Evolutionary conservation across 768 basidiomycete species (phyloP).

Genomic region (Coprinellus micaceus): DNA sequence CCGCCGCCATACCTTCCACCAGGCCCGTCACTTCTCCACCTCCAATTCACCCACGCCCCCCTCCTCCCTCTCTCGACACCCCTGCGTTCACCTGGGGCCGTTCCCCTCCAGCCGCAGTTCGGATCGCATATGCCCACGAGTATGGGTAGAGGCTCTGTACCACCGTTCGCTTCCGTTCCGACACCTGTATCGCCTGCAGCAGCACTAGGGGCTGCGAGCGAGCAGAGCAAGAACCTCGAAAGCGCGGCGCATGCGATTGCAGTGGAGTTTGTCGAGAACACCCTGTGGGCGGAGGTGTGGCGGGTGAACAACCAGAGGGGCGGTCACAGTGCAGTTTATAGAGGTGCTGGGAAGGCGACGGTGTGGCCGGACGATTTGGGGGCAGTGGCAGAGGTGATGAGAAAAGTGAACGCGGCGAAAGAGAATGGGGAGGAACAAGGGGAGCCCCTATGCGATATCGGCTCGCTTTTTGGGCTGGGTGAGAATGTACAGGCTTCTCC

Average conservation of each 20-base stretch:
- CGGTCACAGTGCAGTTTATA: no score
- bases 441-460: conserved; percentile 42
- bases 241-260: conserved; percentile 61
- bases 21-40: conserved; percentile 64
- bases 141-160: conserved; percentile 33
- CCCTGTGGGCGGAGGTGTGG: conserved; percentile 67
- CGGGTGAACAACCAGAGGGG: conserved; percentile 29
- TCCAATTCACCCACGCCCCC: conserved; percentile 60
- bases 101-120: conserved; percentile 32
- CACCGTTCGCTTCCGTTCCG: conserved; percentile 46
- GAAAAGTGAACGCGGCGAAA: conserved; percentile 19
- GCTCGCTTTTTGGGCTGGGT: conserved; percentile 41
- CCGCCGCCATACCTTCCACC: conserved; percentile 67
- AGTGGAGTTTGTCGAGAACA: conserved; percentile 71
- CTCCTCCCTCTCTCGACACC: conserved; percentile 62
- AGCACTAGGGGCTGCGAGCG: conserved; percentile 55
- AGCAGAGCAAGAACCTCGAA: conserved; percentile 66
- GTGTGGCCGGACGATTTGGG: conserved; percentile 61
- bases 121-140: no score
- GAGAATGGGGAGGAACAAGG: conserved; percentile 24
- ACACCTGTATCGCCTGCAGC: conserved; percentile 86
- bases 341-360: conserved; percentile 16
- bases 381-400: conserved; percentile 40
- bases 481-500: conserved; percentile 11
- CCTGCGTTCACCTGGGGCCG: conserved; percentile 55